A percentile compares a stretch with the other conserved stretches of the same genome.
Conservation (phyloP, 140 eudicot species). For the Stevia rebaudiana region DNA sequence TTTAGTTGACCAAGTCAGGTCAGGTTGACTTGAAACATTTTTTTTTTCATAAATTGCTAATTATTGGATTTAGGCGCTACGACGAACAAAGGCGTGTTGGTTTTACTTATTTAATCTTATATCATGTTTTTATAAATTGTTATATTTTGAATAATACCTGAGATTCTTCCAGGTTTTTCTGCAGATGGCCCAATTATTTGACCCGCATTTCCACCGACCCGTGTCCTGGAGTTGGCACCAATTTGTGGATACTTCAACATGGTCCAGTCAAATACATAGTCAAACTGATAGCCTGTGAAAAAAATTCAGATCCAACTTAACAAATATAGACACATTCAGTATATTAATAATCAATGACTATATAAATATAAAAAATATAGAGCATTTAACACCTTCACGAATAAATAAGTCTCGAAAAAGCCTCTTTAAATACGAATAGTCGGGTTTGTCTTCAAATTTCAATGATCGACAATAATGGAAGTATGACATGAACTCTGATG, state of each 20-base stretch:
- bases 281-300: constrained; percentile 84
- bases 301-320: not conserved
- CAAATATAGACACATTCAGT: constrained; percentile 10
- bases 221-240: constrained; percentile 70
- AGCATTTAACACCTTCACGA: constrained; percentile 68
- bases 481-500: constrained; percentile 87
- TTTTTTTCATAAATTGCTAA: too few relatives aligned
- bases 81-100: too few relatives aligned
- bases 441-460: constrained; percentile 91
- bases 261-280: constrained; percentile 96
- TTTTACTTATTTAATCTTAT: too few relatives aligned
- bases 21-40: not conserved
- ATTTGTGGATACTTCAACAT: constrained; percentile 93
- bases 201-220: constrained; percentile 59
- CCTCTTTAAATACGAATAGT: constrained; percentile 85
- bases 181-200: constrained; percentile 67
- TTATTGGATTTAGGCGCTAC: too few relatives aligned
- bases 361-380: not conserved
- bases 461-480: constrained; percentile 85
- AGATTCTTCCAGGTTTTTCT: constrained; percentile 70
- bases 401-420: constrained; percentile 89
- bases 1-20: not conserved
- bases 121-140: too few relatives aligned
- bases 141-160: constrained; percentile 50
- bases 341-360: not conserved